A percentile compares a stretch with the other conserved stretches of the same genome.
Evolutionary conservation across 495 filamentous ascomycete genomes (phyloP).

Genomic region (Trichoderma virens): DNA sequence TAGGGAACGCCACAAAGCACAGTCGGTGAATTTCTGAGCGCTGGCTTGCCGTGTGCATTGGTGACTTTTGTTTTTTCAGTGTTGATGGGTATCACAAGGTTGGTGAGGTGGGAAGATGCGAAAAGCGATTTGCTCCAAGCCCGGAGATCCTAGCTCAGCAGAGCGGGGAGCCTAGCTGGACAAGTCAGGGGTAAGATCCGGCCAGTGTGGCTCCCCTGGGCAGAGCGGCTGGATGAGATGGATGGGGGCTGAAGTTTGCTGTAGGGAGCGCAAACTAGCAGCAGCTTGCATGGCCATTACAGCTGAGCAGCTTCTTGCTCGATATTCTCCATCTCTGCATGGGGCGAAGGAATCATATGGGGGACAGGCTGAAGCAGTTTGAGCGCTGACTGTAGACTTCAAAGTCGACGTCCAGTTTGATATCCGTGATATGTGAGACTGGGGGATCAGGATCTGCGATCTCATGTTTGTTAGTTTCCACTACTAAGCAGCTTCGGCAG

Average conservation of each 20-base stretch:
- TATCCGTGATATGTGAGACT: no score
- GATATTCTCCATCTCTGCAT: not conserved
- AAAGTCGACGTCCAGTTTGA: not conserved
- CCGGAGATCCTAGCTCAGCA: not conserved
- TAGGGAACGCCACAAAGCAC: not conserved
- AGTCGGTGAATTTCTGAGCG: not conserved
- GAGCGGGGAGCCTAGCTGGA: not conserved
- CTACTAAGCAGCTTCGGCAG: not conserved
- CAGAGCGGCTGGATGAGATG: not conserved
- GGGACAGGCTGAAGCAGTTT: not conserved
- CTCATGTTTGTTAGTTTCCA: not conserved
- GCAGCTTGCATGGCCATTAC: not conserved
- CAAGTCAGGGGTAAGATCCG: conserved; percentile 2
- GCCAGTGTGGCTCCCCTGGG: not conserved
- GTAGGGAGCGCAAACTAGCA: not conserved
- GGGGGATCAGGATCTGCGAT: no score
- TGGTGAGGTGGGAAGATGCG: not conserved
- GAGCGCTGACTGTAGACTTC: not conserved
- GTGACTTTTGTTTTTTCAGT: not conserved
- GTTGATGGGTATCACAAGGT: not conserved
- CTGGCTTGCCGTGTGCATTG: not conserved
- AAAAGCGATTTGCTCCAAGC: not conserved
- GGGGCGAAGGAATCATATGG: not conserved
- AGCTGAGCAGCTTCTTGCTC: not conserved
- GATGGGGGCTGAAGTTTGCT: not conserved